Base-by-base conservation (phyloP, 495 filamentous ascomycete species). In the Xylaria acuta region DNA sequence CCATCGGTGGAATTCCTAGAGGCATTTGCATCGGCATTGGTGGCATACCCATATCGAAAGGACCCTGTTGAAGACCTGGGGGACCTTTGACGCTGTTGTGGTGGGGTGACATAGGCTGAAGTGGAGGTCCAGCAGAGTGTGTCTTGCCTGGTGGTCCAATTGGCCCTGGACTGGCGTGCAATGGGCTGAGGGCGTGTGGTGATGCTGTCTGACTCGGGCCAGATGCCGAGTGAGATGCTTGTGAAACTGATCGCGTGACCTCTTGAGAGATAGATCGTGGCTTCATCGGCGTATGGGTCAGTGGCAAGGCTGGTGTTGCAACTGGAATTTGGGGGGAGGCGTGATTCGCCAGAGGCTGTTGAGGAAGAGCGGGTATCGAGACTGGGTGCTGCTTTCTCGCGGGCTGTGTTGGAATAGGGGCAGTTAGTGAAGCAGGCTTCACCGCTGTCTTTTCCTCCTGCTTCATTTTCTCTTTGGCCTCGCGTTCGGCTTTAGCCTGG, bases 211-310 rank as follows among this genome's bases (percentile, higher is more conserved):
- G 90, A 77, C 90, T 92, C 16, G 87, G 80, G 45, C 80, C 85
- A 4, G 83, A 84, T 38, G 77, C 74, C 73, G 85, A 76, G 78
- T 86, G 79, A 75, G 84, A 80, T 82, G 87, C 90, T 80, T 87
- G 92, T 56, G 89, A 92, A 63, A 92, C 92, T 11, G 89, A 92
- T 53, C 81, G 87, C 77, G 88, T 89, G 30, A 92, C 93, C 79
- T 97, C 94, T 67, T 95, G 93, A 18, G 95, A 97, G 32, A 88
- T 76, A 69, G 94, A 93, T 22, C 94, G 90, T 43, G 88, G 84
- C 58, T 92, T 91, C 70, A 88, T 90, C 18, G 94, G 93, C 30
- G 93, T 95, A 5, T 93, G 88, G 53, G 90, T 89, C 79, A 97
- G 97, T 1, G 95, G 92, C 51, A 97, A 82, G 47, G 89, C 90